These are phyloP conservation scores for Sophora flavescens DNA, from an alignment of 306 rosid genomes.

Conservation along the genomic window DNA sequence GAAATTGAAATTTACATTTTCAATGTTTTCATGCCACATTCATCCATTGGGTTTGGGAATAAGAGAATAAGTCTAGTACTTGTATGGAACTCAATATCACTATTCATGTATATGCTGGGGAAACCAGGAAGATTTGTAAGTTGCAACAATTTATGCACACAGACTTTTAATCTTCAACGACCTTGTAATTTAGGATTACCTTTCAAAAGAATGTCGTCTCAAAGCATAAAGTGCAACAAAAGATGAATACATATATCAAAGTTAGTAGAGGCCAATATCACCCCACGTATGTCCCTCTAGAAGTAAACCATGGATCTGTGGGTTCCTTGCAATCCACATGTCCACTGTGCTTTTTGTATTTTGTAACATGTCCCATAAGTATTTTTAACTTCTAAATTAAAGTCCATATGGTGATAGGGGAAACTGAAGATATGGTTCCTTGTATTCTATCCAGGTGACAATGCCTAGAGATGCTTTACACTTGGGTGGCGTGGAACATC, in stretches of 20 bases:
- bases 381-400: conserved; percentile 6
- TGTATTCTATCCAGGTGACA: conserved; percentile 67
- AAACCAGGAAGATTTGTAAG: background rate
- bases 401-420: conserved; percentile 26
- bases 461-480: conserved; percentile 97
- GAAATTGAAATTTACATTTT: background rate
- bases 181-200: conserved; percentile 21
- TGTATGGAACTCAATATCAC: conserved; percentile 5
- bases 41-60: conserved; percentile 18
- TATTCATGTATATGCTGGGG: background rate
- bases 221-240: conserved; percentile 8
- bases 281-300: conserved; percentile 23
- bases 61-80: background rate
- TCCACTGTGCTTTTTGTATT: conserved; percentile 2
- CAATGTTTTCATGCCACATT: conserved; percentile 18
- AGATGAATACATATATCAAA: conserved; percentile 14
- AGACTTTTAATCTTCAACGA: conserved; percentile 15
- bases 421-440: conserved; percentile 34
- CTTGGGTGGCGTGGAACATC: conserved; percentile 78
- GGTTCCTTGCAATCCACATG: conserved; percentile 21
- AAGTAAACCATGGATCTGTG: conserved; percentile 28
- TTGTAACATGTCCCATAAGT: background rate
- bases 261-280: conserved; percentile 27
- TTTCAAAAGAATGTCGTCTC: background rate
- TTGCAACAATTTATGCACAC: background rate